phyloP scores from a whole-genome alignment of 768 basidiomycete species.

The Suillus sp. region DNA sequence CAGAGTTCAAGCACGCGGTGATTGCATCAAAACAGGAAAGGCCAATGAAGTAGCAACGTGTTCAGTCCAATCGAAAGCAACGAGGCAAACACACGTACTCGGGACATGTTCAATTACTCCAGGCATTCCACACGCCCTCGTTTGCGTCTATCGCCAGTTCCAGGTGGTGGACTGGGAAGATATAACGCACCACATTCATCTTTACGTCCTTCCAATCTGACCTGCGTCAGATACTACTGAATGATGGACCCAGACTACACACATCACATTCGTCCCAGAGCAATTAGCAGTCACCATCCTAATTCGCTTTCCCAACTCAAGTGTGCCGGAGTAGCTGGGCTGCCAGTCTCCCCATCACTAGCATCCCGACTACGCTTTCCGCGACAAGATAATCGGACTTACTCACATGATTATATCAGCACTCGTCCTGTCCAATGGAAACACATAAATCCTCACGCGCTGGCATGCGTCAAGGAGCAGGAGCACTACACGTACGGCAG shows the following conservation, averaged over 20 bases:
- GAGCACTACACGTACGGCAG: slow-evolving; percentile 45
- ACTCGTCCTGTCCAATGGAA: slow-evolving; percentile 27
- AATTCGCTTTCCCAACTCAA: slow-evolving; percentile 18
- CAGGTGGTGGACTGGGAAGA: slow-evolving; percentile 32
- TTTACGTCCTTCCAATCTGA: slow-evolving; percentile 17
- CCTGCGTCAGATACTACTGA: slow-evolving; percentile 15
- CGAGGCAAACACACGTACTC: slow-evolving; percentile 32
- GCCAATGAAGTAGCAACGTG: slow-evolving; percentile 30
- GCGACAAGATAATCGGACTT: slow-evolving; percentile 21
- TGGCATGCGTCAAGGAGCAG: slow-evolving; percentile 53
- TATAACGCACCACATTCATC: slow-evolving; percentile 28
- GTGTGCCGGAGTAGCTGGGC: slow-evolving; percentile 28
- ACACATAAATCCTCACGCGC: slow-evolving; percentile 32
- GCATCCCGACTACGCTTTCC: slow-evolving; percentile 26
- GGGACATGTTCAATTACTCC: slow-evolving; percentile 26
- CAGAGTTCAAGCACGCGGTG: slow-evolving; percentile 15
- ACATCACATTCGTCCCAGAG: slow-evolving; percentile 27
- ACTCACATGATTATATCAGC: slow-evolving; percentile 19
- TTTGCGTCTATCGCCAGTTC: slow-evolving; percentile 35
- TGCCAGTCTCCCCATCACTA: slow-evolving; percentile 15
- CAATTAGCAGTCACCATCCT: slow-evolving; percentile 22
- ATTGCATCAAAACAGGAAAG: slow-evolving; percentile 18
- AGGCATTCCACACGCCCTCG: slow-evolving; percentile 17
- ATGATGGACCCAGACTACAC: slow-evolving; percentile 35
- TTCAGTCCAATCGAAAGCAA: slow-evolving; percentile 25